A percentile compares a stretch with the other conserved stretches of the same genome.
phyloP scores from a whole-genome alignment of 108 stramenopile species.

The Craspedostauros australis region DNA sequence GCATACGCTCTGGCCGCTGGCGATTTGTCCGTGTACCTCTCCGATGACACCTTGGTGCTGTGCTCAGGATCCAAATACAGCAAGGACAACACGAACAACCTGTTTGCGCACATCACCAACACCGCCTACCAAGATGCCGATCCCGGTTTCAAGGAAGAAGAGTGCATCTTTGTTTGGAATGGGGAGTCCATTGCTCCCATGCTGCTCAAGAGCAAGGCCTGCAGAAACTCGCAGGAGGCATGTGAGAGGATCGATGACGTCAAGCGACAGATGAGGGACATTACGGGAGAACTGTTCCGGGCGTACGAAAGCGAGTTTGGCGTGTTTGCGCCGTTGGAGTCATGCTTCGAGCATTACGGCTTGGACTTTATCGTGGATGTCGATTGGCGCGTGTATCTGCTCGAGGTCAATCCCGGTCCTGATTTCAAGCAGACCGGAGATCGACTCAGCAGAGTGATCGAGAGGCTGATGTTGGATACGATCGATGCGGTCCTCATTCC shows the following conservation, averaged over 20 bases:
- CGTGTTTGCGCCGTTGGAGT: conserved; percentile 40
- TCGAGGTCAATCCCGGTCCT: conserved; percentile 58
- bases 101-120: conserved; percentile 58
- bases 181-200: conserved; percentile 6
- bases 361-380: conserved; percentile 56
- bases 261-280: conserved; percentile 11
- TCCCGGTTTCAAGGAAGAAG: conserved; percentile 35
- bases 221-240: conserved; percentile 2
- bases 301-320: conserved; percentile 38
- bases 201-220: conserved; percentile 10
- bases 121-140: conserved; percentile 46
- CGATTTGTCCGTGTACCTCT: conserved; percentile 44
- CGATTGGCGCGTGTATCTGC: conserved; percentile 26
- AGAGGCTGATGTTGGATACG: conserved; percentile 12
- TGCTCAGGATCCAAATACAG: conserved; percentile 17
- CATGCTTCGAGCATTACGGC: conserved; percentile 62
- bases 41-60: conserved; percentile 35
- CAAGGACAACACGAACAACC: conserved; percentile 12
- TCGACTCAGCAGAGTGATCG: conserved; percentile 14
- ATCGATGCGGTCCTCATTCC: conserved; percentile 18
- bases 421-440: conserved; percentile 54
- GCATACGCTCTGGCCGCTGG: conserved; percentile 46
- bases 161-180: conserved; percentile 29
- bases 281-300: conserved; percentile 34
- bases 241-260: conserved; percentile 7